These are phyloP conservation scores for Xylaria castorea DNA, from an alignment of 495 filamentous ascomycete species.

Conservation along the genomic window DNA sequence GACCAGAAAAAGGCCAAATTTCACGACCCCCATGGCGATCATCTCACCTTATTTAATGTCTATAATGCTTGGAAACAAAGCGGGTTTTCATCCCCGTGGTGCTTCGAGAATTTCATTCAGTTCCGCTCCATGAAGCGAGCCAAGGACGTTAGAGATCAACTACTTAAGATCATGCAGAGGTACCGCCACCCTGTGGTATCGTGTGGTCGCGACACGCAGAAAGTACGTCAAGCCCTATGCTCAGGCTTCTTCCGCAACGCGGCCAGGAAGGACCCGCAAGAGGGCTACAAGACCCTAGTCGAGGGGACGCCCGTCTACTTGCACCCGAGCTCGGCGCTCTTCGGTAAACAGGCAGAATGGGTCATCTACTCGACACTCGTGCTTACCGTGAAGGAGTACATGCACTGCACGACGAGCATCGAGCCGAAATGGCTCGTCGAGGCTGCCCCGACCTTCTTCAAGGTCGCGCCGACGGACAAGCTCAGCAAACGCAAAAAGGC, in stretches of 20 bases:
- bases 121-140: conserved; percentile 84
- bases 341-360: conserved; percentile 94
- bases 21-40: conserved; percentile 93
- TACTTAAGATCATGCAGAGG: conserved; percentile 89
- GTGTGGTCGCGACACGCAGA: conserved; percentile 84
- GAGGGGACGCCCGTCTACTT: conserved; percentile 95
- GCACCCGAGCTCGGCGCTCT: conserved; percentile 88
- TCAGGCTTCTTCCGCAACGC: conserved; percentile 95
- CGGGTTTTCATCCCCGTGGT: conserved; percentile 87
- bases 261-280: conserved; percentile 92
- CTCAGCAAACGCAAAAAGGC: conserved; percentile 92
- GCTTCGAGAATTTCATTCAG: conserved; percentile 97
- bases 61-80: conserved; percentile 93
- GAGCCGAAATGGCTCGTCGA: conserved; percentile 93
- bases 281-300: conserved; percentile 95
- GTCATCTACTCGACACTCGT: conserved; percentile 91
- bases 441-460: conserved; percentile 97
- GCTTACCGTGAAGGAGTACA: conserved; percentile 95
- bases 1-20: conserved; percentile 98
- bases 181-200: conserved; percentile 81
- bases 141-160: conserved; percentile 89
- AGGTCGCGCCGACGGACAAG: conserved; percentile 88
- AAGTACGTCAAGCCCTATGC: conserved; percentile 91
- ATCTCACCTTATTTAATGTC: conserved; percentile 92
- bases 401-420: conserved; percentile 90